Evolutionary conservation across 2,329 filamentous ascomycete species (phyloP).

Genomic region (Rhexocercosporidium sp.): DNA sequence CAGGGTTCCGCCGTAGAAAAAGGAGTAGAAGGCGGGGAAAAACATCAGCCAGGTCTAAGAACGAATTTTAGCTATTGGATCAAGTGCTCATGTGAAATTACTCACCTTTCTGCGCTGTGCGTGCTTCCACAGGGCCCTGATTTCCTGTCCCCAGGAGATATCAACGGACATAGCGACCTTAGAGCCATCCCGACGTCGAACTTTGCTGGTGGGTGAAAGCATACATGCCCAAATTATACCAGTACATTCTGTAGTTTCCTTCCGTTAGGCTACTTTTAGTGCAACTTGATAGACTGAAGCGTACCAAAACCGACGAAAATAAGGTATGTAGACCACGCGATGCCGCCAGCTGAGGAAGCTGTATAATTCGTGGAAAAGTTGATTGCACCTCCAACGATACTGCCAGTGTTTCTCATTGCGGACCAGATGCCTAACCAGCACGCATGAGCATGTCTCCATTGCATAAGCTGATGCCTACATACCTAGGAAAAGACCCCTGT

Average conservation of each 20-base stretch:
- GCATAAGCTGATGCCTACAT: too few relatives aligned
- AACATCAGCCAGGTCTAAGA: slow-evolving; percentile 44
- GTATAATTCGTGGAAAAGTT: slow-evolving; percentile 69
- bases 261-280: too few relatives aligned
- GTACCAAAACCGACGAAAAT: slow-evolving; percentile 62
- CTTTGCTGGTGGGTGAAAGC: slow-evolving; percentile 62
- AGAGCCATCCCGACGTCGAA: slow-evolving; percentile 67
- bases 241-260: slow-evolving; percentile 32
- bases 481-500: slow-evolving; percentile 44
- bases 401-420: slow-evolving; percentile 60
- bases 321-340: slow-evolving; percentile 70
- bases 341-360: slow-evolving; percentile 61
- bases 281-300: too few relatives aligned
- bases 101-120: slow-evolving; percentile 38
- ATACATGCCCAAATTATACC: slow-evolving; percentile 42
- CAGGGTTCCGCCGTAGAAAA: slow-evolving; percentile 47
- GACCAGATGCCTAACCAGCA: slow-evolving; percentile 71
- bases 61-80: too few relatives aligned
- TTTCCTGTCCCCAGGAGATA: slow-evolving; percentile 60
- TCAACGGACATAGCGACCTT: slow-evolving; percentile 58
- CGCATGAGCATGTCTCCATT: too few relatives aligned
- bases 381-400: slow-evolving; percentile 73
- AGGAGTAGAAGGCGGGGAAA: slow-evolving; percentile 46
- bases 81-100: slow-evolving; percentile 12
- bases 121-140: slow-evolving; percentile 56